These are phyloP conservation scores for Echeveria elegans DNA, from an alignment of 164 flowering plant genomes.

Conservation along the genomic window DNA sequence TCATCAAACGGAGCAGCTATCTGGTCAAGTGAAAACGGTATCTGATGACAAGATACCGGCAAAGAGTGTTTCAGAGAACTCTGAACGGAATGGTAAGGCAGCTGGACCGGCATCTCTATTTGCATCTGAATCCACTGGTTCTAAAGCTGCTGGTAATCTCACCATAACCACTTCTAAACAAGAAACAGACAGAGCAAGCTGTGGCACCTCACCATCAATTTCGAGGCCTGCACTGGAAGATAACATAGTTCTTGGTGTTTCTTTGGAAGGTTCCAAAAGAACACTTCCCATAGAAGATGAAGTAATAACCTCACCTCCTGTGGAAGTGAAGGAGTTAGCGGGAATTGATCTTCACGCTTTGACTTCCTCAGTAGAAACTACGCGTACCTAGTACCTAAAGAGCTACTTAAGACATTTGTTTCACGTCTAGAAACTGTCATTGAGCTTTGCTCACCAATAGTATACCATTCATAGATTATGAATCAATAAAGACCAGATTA, in stretches of 20 bases:
- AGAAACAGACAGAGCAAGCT: conserved; percentile 21
- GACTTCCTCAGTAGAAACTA: background rate
- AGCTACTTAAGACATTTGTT: background rate
- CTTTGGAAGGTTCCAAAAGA: conserved; percentile 58
- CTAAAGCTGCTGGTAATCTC: conserved; percentile 16
- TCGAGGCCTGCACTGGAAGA: conserved; percentile 41
- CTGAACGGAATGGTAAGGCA: conserved; percentile 15
- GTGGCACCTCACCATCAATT: conserved; percentile 17
- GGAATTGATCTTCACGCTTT: conserved; percentile 19
- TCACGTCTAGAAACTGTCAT: background rate
- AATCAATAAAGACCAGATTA: background rate
- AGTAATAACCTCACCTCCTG: conserved; percentile 18
- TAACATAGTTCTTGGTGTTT: conserved; percentile 61
- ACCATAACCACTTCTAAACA: conserved; percentile 20
- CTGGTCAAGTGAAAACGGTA: conserved; percentile 14
- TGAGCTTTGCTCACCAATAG: background rate
- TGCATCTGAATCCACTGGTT: conserved; percentile 9
- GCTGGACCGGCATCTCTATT: conserved; percentile 10
- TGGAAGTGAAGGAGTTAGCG: conserved; percentile 48
- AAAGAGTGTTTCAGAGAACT: conserved; percentile 20
- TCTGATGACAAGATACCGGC: conserved; percentile 14
- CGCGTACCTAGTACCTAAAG: background rate
- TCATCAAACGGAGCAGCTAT: background rate
- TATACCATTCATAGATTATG: background rate
- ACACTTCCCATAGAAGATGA: conserved; percentile 88